phyloP scores from a whole-genome alignment of 140 eudicot genomes.

The Erigeron philadelphicus region DNA sequence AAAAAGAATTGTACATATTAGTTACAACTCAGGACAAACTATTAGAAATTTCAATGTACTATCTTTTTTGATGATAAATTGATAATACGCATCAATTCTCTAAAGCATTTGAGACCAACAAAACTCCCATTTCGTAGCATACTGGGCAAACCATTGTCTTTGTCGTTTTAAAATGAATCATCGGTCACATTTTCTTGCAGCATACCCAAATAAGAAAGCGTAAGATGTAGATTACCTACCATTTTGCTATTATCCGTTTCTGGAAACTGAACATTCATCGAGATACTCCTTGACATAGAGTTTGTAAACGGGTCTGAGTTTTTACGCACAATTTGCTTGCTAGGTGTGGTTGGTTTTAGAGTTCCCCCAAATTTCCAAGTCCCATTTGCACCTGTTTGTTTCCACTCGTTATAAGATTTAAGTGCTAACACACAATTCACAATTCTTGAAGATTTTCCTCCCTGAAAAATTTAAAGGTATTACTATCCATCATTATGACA shows the following conservation, averaged over 20 bases:
- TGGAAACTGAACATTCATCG: conserved; percentile 36
- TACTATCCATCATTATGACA: background rate
- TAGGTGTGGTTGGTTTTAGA: conserved; percentile 44
- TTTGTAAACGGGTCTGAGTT: conserved; percentile 80
- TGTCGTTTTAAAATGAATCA: background rate
- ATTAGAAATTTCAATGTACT: background rate
- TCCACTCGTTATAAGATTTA: conserved; percentile 83
- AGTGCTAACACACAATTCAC: conserved; percentile 85
- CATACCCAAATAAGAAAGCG: background rate
- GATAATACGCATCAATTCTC: too few species aligned
- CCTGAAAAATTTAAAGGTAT: conserved; percentile 36
- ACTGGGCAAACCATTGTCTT: background rate
- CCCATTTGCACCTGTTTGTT: conserved; percentile 70
- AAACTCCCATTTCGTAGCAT: too few species aligned
- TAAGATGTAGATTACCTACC: conserved; percentile 34
- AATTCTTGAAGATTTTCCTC: conserved; percentile 84
- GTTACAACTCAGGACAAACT: too few species aligned
- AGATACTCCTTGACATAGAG: conserved; percentile 44
- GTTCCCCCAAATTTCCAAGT: conserved; percentile 92
- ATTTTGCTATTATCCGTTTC: conserved; percentile 46
- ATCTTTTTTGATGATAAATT: too few species aligned
- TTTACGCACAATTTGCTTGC: conserved; percentile 68
- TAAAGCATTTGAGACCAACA: too few species aligned
- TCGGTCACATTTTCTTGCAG: background rate
- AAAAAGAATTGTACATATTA: background rate